Percentiles rank a stretch among this genome's conserved stretches.
Evolutionary conservation across 768 basidiomycete species (phyloP).

Genomic region (Calocybe indica): DNA sequence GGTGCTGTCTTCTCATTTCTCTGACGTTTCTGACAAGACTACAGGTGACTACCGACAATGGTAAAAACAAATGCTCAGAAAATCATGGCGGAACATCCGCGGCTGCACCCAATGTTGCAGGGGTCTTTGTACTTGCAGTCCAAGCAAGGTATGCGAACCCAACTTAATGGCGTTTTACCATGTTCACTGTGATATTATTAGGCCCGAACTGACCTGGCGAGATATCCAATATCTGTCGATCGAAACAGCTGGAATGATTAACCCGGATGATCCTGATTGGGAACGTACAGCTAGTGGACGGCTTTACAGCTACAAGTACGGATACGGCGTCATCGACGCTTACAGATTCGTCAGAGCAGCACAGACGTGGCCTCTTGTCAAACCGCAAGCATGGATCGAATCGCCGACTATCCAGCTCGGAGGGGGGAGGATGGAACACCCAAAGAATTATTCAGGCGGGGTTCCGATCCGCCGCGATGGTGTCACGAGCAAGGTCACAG

Average conservation of each 20-base stretch:
- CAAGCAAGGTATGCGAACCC: conserved; percentile 59
- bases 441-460: conserved; percentile 55
- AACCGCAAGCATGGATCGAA: conserved; percentile 88
- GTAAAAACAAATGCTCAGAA: conserved; percentile 72
- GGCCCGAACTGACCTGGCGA: conserved; percentile 96
- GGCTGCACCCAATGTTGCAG: conserved; percentile 93
- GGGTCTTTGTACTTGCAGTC: conserved; percentile 85
- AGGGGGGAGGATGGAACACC: conserved; percentile 48
- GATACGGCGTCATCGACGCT: conserved; percentile 85
- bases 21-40: conserved; percentile 8
- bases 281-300: conserved; percentile 69
- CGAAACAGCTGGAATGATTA: conserved; percentile 68
- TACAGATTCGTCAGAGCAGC: conserved; percentile 79
- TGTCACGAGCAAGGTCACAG: conserved; percentile 56
- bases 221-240: conserved; percentile 91
- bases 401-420: conserved; percentile 64
- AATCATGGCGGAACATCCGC: conserved; percentile 97
- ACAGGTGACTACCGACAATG: conserved; percentile 93
- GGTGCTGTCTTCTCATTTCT: conserved; percentile 23
- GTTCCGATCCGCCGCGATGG: conserved; percentile 59
- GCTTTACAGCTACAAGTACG: conserved; percentile 82
- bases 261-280: conserved; percentile 91
- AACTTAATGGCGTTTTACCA: background rate
- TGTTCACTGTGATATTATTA: conserved; percentile 18
- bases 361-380: conserved; percentile 78